phyloP scores from a whole-genome alignment of 2,329 filamentous ascomycete species.

The Epichloe uncinata region DNA sequence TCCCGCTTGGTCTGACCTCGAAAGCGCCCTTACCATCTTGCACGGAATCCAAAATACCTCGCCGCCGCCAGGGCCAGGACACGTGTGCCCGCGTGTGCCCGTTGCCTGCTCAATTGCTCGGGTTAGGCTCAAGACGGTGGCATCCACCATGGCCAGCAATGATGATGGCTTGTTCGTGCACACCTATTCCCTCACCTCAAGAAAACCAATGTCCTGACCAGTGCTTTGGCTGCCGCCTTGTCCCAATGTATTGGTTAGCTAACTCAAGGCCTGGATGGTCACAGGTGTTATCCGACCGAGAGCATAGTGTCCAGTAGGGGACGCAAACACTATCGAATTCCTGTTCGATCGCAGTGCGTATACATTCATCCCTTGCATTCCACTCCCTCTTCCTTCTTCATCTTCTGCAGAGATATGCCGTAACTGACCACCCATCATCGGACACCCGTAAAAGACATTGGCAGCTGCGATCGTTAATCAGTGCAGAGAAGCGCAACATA shows the following conservation, averaged over 20 bases:
- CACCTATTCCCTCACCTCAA: neutral
- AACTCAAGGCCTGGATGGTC: neutral
- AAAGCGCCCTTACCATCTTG: neutral
- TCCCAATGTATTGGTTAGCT: neutral
- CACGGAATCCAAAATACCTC: no score
- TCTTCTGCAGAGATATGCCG: neutral
- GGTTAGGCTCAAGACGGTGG: constrained; percentile 4
- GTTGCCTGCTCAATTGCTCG: neutral
- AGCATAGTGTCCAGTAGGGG: constrained; percentile 45
- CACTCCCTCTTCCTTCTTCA: neutral
- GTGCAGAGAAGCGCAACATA: constrained; percentile 59
- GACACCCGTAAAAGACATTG: constrained; percentile 46
- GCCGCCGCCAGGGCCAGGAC: neutral
- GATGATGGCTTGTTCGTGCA: constrained; percentile 36
- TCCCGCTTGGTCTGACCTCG: neutral
- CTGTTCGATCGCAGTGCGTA: constrained; percentile 47
- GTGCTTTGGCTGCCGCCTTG: neutral
- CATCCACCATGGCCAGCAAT: constrained; percentile 36
- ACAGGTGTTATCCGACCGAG: constrained; percentile 53
- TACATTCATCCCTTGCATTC: constrained; percentile 16
- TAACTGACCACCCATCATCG: neutral
- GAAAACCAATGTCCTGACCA: neutral
- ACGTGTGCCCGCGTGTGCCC: neutral
- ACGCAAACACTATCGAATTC: constrained; percentile 54
- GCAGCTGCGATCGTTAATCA: constrained; percentile 84